Evolutionary conservation across 352 stramenopile genomes (phyloP), one percentile per base, ranked within the genome.

Genomic region (Phytophthora fragariae): DNA sequence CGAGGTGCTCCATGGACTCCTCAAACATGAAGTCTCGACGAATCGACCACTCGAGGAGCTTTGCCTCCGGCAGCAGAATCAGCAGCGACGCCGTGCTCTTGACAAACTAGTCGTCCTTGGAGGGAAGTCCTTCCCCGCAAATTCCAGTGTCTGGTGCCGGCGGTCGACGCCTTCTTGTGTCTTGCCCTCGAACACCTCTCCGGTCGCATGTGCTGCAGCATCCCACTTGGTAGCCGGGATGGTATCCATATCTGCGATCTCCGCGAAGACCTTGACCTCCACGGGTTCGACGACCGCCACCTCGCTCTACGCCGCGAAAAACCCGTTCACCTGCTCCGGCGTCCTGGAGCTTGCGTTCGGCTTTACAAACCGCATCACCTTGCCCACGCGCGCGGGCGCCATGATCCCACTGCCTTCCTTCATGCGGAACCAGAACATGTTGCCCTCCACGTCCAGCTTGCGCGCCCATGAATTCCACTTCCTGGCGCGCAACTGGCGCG

Each of bases 1-100:
- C 69, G 4, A 96, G 53, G 24, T 84, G 80, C 17, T 93, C 80
- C 58, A 94, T 81, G 7, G 87, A 92, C 56, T 93, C 81, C 44
- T 90, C 79, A 21, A 93, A 68, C 52, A 93, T 66, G 31, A 78
- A 86, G 24, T 87, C 72, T 69, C 84, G 67, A 24, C 84, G 76
- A 57, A 90, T 65, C 0, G 79, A 85, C 6, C 88, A 54, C 35
- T 84, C 88, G 10, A 90, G 61, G 33, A 81, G 81, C 60, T 86
- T 77, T 8, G 83, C 65, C 33, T 84, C 76, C 0, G 77, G 59
- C 1, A 81, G 83, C 24, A 27, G 24, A 0, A 86, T 73, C 24
- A 88, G 60, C 24, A 86, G 35, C 14, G 70, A 72, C 21, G 80
- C 58, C 1, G 83, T 77, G 29, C 33, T 75, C 41, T 74, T 70